A percentile compares a stretch with the other conserved stretches of the same genome.
Conservation (phyloP, 495 filamentous ascomycete species). For the Penicillium tannophilum region DNA sequence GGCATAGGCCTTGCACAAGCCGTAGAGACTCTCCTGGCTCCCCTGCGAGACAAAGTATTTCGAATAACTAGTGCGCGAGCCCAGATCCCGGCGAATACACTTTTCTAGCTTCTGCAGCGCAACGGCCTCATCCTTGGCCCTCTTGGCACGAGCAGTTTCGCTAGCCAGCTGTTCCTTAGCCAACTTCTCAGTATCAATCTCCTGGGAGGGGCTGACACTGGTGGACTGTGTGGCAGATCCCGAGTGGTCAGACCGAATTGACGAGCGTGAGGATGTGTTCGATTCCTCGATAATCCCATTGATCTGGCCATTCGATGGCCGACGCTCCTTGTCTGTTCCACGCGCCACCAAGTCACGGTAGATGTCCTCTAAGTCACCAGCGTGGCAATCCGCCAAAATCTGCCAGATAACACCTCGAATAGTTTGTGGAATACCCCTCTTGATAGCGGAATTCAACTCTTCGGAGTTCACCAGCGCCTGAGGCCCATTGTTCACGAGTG, state of each 20-base stretch:
- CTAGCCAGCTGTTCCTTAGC: conserved; percentile 67
- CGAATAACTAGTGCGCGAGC: conserved; percentile 91
- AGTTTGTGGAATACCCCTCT: conserved; percentile 89
- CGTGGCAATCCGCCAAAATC: conserved; percentile 90
- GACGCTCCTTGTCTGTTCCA: conserved; percentile 72
- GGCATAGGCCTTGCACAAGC: conserved; percentile 96
- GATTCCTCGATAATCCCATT: conserved; percentile 58
- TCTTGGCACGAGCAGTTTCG: conserved; percentile 69
- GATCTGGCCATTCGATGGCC: conserved; percentile 39
- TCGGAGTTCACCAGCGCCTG: conserved; percentile 83
- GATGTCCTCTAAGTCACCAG: conserved; percentile 82
- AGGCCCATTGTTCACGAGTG: conserved; percentile 90
- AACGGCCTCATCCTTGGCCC: conserved; percentile 72
- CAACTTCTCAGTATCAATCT: conserved; percentile 64
- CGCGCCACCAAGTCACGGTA: conserved; percentile 81
- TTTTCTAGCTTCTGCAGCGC: conserved; percentile 85
- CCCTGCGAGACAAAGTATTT: conserved; percentile 87
- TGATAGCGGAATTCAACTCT: conserved; percentile 87
- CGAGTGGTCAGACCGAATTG: conserved; percentile 79
- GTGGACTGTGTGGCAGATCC: conserved; percentile 60
- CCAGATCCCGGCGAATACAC: conserved; percentile 83
- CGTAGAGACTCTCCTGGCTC: conserved; percentile 92
- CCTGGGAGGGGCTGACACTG: conserved; percentile 61
- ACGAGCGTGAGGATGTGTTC: conserved; percentile 72
- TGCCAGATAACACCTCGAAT: conserved; percentile 98